These are phyloP conservation scores for Mycena vitilis DNA, from an alignment of 768 basidiomycete species.

Conservation along the genomic window DNA sequence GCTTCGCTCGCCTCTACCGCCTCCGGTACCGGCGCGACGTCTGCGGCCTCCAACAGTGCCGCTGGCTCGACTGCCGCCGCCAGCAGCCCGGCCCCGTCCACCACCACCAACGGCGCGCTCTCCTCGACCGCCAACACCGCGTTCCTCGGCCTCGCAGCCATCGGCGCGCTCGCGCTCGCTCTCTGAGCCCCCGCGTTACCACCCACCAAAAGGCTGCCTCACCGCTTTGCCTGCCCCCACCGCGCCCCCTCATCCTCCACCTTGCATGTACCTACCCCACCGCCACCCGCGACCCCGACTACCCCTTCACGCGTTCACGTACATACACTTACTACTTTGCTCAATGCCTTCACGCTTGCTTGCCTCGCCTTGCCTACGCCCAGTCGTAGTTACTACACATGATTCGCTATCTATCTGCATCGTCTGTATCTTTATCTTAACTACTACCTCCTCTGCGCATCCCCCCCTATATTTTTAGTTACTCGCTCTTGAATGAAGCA, in stretches of 20 bases:
- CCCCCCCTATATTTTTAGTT: conserved; percentile 25
- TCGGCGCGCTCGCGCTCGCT: conserved; percentile 56
- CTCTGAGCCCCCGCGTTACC: conserved; percentile 48
- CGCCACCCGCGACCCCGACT: conserved; percentile 2
- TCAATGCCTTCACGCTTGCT: conserved; percentile 3
- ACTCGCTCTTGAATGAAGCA: background rate
- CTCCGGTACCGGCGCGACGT: conserved; percentile 38
- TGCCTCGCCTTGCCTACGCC: conserved; percentile 24
- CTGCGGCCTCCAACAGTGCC: conserved; percentile 47
- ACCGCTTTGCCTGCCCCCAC: background rate
- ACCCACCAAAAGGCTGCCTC: conserved; percentile 6
- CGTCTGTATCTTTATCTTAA: conserved; percentile 9
- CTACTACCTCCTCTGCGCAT: conserved; percentile 4
- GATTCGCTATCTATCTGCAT: conserved; percentile 16
- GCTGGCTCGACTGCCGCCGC: conserved; percentile 31
- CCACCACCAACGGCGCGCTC: conserved; percentile 38
- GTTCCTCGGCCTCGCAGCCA: conserved; percentile 54
- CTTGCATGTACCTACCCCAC: background rate
- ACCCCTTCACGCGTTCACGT: conserved; percentile 3
- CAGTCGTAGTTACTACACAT: conserved; percentile 19
- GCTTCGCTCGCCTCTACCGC: conserved; percentile 24
- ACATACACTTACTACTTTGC: background rate
- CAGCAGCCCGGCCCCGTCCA: conserved; percentile 7
- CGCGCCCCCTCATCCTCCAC: no score
- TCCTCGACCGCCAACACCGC: conserved; percentile 48